Conservation (phyloP, 2,329 filamentous ascomycete species). For the Colletotrichum cuscutae region DNA sequence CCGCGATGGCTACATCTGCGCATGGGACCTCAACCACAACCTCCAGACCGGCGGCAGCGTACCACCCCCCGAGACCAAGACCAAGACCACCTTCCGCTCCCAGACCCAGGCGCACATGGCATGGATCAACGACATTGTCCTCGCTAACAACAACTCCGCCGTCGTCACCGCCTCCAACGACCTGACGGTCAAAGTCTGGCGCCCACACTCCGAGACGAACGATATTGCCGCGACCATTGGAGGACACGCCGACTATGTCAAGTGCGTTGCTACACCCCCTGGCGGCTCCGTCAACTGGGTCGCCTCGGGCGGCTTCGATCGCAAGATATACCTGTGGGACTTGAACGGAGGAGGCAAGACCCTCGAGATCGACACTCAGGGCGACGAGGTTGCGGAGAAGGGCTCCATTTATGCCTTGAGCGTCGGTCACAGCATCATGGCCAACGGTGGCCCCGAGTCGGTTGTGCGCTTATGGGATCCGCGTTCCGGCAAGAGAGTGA, state of each 20-base stretch:
- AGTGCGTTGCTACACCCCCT: constrained; percentile 84
- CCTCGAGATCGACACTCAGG: constrained; percentile 84
- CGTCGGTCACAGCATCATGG: constrained; percentile 82
- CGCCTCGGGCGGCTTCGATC: constrained; percentile 91
- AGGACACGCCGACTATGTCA: constrained; percentile 95
- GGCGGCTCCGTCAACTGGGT: constrained; percentile 79
- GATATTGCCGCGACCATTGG: constrained; percentile 84
- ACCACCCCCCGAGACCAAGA: constrained; percentile 45
- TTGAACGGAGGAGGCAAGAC: constrained; percentile 87
- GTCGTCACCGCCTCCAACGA: constrained; percentile 94
- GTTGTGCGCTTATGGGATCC: constrained; percentile 94
- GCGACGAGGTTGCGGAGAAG: constrained; percentile 87
- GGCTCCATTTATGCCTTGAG: constrained; percentile 94
- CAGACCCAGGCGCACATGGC: constrained; percentile 85
- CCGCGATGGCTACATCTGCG: constrained; percentile 93
- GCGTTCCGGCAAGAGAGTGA: constrained; percentile 87
- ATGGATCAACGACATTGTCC: constrained; percentile 93
- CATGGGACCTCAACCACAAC: constrained; percentile 88
- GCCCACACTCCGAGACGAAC: constrained; percentile 68
- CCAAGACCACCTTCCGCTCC: constrained; percentile 64
- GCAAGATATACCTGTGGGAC: constrained; percentile 94
- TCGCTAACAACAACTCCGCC: constrained; percentile 81
- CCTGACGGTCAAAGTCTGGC: constrained; percentile 92
- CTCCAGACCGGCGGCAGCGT: constrained; percentile 51
- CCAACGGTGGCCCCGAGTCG: constrained; percentile 93